These are phyloP conservation scores for Irpex rosettiformis DNA, from an alignment of 1,284 basidiomycete species.

Conservation along the genomic window DNA sequence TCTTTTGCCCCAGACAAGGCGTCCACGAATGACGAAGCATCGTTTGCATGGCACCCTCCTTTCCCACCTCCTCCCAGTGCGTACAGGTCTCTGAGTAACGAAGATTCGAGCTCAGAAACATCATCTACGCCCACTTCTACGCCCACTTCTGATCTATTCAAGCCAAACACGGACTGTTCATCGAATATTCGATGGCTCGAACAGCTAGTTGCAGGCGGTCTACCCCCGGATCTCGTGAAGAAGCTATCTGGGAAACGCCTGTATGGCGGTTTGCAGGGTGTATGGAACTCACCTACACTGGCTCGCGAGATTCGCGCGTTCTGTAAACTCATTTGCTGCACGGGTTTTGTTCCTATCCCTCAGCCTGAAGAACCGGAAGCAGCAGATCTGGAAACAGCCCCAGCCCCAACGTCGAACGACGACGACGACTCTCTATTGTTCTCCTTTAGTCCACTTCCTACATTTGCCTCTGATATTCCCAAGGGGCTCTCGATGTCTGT, in stretches of 20 bases:
- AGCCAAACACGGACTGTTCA: neutral
- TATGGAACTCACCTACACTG: slow-evolving; percentile 22
- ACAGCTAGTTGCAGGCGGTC: slow-evolving; percentile 18
- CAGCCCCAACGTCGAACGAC: neutral
- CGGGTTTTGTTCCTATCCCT: slow-evolving; percentile 17
- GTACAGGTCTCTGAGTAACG: neutral
- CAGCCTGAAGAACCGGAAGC: neutral
- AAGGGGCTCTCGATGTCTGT: slow-evolving; percentile 13
- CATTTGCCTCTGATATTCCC: too few relatives aligned
- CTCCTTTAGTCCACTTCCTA: too few relatives aligned
- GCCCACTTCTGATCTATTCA: neutral
- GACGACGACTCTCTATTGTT: neutral
- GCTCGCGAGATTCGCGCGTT: slow-evolving; percentile 15
- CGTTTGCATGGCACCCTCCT: neutral
- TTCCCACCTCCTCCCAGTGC: slow-evolving; percentile 3
- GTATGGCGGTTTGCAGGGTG: slow-evolving; percentile 14
- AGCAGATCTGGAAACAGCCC: neutral
- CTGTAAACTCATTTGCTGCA: slow-evolving; percentile 15
- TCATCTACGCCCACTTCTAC: neutral
- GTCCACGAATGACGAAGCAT: neutral
- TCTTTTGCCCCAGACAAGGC: slow-evolving; percentile 12
- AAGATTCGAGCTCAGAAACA: neutral
- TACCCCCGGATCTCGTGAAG: slow-evolving; percentile 19
- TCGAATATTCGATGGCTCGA: slow-evolving; percentile 26
- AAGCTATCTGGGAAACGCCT: slow-evolving; percentile 18